Evolutionary conservation across 1,284 basidiomycete genomes (phyloP).

Genomic region (Moniliophthora roreri): DNA sequence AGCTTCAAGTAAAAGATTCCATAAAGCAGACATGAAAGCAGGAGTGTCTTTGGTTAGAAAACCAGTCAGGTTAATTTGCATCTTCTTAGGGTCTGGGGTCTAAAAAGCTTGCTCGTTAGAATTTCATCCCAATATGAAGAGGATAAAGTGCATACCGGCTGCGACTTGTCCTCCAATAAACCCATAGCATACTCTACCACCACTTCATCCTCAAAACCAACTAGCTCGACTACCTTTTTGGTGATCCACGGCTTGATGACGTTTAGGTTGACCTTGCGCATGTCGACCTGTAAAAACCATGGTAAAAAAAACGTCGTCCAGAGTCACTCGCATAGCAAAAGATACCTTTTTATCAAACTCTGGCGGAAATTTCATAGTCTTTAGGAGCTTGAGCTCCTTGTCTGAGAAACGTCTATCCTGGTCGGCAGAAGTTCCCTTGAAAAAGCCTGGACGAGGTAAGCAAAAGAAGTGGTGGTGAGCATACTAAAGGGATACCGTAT

Average conservation of each 20-base stretch:
- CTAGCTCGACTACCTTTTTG: slow-evolving; percentile 85
- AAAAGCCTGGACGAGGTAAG: slow-evolving; percentile 58
- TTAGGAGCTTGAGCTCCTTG: slow-evolving; percentile 90
- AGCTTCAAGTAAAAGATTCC: slow-evolving; percentile 89
- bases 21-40: slow-evolving; percentile 85
- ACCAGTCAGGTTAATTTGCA: slow-evolving; percentile 93
- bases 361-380: slow-evolving; percentile 86
- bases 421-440: slow-evolving; percentile 85
- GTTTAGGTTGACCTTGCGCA: slow-evolving; percentile 89
- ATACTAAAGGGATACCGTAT: slow-evolving; percentile 26
- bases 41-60: slow-evolving; percentile 85
- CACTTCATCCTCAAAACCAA: slow-evolving; percentile 96
- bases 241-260: slow-evolving; percentile 95
- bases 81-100: slow-evolving; percentile 90
- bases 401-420: slow-evolving; percentile 91
- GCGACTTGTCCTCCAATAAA: slow-evolving; percentile 81
- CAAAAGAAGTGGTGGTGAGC: slow-evolving; percentile 23
- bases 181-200: slow-evolving; percentile 96
- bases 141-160: slow-evolving; percentile 67
- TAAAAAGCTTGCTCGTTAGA: slow-evolving; percentile 26
- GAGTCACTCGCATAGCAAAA: neutral
- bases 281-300: slow-evolving; percentile 68
- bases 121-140: neutral
- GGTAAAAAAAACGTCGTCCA: slow-evolving; percentile 11
- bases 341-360: slow-evolving; percentile 86